Evolutionary conservation across 2,329 filamentous ascomycete species (phyloP), one percentile per base, ranked within the genome.

Genomic region (Fusarium sp.): DNA sequence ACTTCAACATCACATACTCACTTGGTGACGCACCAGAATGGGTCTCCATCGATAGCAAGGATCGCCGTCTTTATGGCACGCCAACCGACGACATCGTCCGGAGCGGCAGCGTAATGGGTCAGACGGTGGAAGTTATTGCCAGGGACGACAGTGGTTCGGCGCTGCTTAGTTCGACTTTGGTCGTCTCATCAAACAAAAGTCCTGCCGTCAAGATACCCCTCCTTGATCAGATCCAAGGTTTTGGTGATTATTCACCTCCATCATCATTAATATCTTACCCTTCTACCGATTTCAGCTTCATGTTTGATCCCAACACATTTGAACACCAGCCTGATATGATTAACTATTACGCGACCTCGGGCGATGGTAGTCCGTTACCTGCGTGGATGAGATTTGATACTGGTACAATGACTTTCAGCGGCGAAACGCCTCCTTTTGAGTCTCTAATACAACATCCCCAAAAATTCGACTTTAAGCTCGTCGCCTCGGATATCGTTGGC

Each of bases 371-470:
- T n/a, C 93, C 94, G 34, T 80, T 97, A 34, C 94, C 94, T 20
- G 89, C 93, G 1, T 97, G 94, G 94, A 81, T 97, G 43, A 80
- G 81, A n/a, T 97, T 97, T 73, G 86, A 96, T 69, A 75, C 85
- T 1, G 75, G 75, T 3, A 82, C 78, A 1, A 79, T 97, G 38
- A 84, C 83, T 1, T 96, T 97, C 71, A 86, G 85, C 1, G 94
- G 94, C 23, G 86, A 79, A 32, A 91, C 90, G 3, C 93, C 93
- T 1, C 80, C 88, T 1, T 82, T 88, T 45, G 85, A 86, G 58
- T 88, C 87, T 26, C 81, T 90, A 11, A 78, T 88, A 34, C 86
- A 89, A 30, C 88, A 88, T 9, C 90, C 93, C 5, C 90, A 96
- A 73, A 85, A 81, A 0, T 96, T 94, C 72, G 84, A 85, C 20